Base-by-base conservation (phyloP, 352 stramenopile genomes). In the Phytophthora vignae region DNA sequence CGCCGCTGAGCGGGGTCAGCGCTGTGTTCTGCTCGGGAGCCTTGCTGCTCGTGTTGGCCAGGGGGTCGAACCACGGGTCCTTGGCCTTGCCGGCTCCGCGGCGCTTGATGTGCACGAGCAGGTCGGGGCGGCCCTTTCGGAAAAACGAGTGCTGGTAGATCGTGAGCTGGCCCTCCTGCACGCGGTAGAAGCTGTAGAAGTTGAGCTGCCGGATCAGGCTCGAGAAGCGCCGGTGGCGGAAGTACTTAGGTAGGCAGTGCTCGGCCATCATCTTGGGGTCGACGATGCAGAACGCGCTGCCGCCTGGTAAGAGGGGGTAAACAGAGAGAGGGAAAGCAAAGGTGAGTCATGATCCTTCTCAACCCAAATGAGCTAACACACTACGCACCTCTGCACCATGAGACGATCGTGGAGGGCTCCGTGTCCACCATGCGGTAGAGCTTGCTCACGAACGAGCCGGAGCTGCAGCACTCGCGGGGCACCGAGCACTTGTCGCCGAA, bases 121-220 rank as follows among this genome's bases (percentile, higher is more conserved):
- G 60, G 63, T 95, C 88, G 10, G 88, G 86, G 9, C 88, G 85
- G 12, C 82, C 88, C 74, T 95, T 92, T 17, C 88, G 88, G 74
- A 95, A 95, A 69, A 90, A 92, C 31, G 83, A 91, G 71, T 95
- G 88, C 73, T 95, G 88, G 76, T 95, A 95, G 59, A 95, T 95
- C 6, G 88, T 93, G 42, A 93, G 71, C 71, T 93, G 87, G 11
- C 88, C 88, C 66, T 95, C 88, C 61, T 92, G 90, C 55, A 97
- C 90, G 50, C 92, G 92, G 74, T 97, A 96, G 55, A 97, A 97
- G 77, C 87, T 95, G 89, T 97, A 97, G 63, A 97, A 97, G 74
- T 97, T 97, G 56, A 97, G 76, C 83, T 97, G 91, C 10, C 91
- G 91, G 62, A 97, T 96, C 19, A 97, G 73, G 61, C 85, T 95